phyloP scores from a whole-genome alignment of 257 asterid genomes.

The Craterostigma plantagineum region DNA sequence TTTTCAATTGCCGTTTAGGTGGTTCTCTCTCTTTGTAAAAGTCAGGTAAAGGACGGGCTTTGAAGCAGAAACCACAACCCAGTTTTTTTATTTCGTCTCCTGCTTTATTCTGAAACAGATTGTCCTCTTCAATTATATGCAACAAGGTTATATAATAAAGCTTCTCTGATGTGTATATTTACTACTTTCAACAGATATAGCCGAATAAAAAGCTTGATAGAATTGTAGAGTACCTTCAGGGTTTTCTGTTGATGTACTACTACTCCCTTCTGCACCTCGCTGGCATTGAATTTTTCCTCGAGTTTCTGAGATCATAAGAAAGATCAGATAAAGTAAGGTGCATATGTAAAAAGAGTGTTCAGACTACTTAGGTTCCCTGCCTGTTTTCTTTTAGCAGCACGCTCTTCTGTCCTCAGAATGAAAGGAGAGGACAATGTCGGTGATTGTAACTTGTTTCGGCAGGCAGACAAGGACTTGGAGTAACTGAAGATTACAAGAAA shows the following conservation, averaged over 20 bases:
- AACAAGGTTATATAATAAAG: background rate
- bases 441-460: constrained; percentile 47
- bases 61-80: constrained; percentile 61
- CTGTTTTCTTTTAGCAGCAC: constrained; percentile 87
- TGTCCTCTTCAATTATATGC: background rate
- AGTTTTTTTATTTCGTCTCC: constrained; percentile 47
- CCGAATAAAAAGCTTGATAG: too few relatives aligned
- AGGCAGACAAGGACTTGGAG: constrained; percentile 52
- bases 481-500: constrained; percentile 22
- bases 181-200: too few relatives aligned
- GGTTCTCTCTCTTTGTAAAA: constrained; percentile 48
- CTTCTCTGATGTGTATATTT: too few relatives aligned
- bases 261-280: constrained; percentile 47
- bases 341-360: constrained; percentile 8
- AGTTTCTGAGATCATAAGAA: constrained; percentile 48
- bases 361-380: constrained; percentile 14
- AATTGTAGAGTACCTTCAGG: constrained; percentile 31
- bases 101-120: constrained; percentile 55
- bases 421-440: constrained; percentile 53
- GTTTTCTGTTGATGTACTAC: constrained; percentile 48
- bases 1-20: constrained; percentile 17
- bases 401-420: constrained; percentile 58
- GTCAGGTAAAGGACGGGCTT: constrained; percentile 60
- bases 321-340: background rate
- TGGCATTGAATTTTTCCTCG: constrained; percentile 66